Conservation (phyloP, 2,329 filamentous ascomycete species). For the Lasiodiplodia citricola region DNA sequence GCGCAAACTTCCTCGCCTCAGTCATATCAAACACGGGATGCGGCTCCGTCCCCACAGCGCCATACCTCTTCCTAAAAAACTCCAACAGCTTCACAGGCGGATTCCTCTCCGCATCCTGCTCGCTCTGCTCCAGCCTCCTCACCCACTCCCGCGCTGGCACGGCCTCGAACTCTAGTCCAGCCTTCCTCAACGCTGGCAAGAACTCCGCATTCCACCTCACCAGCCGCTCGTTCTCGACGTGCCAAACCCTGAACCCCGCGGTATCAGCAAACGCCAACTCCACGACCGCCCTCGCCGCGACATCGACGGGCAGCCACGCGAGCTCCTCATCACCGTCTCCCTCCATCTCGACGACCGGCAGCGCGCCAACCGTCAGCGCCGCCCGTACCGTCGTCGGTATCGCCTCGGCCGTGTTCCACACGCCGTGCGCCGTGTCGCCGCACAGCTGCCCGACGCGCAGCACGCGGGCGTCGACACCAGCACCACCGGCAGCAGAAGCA, state of each 20-base stretch:
- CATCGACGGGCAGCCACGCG: constrained; percentile 20
- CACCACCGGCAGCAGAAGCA: background rate
- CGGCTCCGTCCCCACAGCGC: constrained; percentile 29
- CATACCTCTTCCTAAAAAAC: constrained; percentile 61
- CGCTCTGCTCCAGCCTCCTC: constrained; percentile 44
- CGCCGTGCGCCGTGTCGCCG: constrained; percentile 48
- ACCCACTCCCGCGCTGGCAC: constrained; percentile 22
- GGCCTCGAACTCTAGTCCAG: constrained; percentile 39
- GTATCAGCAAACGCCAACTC: constrained; percentile 7
- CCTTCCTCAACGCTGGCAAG: constrained; percentile 55
- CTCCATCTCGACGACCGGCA: constrained; percentile 41
- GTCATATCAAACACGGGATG: constrained; percentile 21
- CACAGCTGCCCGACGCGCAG: constrained; percentile 52
- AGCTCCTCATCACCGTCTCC: constrained; percentile 8
- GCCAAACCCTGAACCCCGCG: constrained; percentile 46
- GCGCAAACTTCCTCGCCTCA: background rate
- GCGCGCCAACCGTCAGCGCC: constrained; percentile 51
- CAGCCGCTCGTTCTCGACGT: constrained; percentile 56
- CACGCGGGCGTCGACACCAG: constrained; percentile 30
- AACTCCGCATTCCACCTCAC: constrained; percentile 61
- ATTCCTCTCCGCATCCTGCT: constrained; percentile 51
- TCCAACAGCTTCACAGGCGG: constrained; percentile 60
- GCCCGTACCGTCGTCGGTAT: constrained; percentile 57
- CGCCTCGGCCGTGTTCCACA: constrained; percentile 58
- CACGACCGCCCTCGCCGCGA: constrained; percentile 9